Base-by-base conservation (phyloP, 805 yeast species). In the Saccharomycopsis babjevae region DNA sequence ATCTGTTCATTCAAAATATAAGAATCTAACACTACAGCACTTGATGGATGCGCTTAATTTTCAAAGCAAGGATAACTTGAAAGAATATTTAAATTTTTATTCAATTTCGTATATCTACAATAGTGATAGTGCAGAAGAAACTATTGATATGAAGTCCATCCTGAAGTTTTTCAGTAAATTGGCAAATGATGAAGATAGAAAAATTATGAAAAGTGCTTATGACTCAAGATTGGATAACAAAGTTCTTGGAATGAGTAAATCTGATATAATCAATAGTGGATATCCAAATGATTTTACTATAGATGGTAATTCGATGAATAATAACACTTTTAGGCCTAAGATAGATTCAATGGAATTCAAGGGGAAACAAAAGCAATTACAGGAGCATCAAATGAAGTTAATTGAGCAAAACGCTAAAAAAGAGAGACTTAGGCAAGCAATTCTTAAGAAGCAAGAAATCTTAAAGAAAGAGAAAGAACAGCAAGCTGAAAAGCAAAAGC, bases 1-100 rank as follows among this genome's bases (percentile, higher is more conserved):
- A 61, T 75, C 91, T 0, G 79, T 83, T 61, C 96, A 92, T 68
- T 78, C 84, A 1, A 85, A 83, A 61, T 85, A 89, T 1, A 86
- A 83, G 66, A 86, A 90, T 0, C 81, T 85, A 63, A 76, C 84
- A 3, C 77, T 82, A 0, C 67, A 68, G 1, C 70, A 79, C 10
- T 70, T 92, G 16, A 70, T 73, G 20, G 70, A 73, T 0, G 70
- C 83, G 64, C 76, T 94, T 22, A 87, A 90, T 0, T 93, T 88
- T 70, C 91, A 89, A 67, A 71, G 79, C n/a, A 67, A 72, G 0
- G 79, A 77, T 0, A 83, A 84, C 58, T 68, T 88, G 15, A 59
- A 73, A 2, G 75, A 73, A 38, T 88, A 89, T 67, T 84, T 89
- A 56, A 71, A 77, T 1, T 80, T 88, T 67, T 90, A 86, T 69